A percentile compares a stretch with the other conserved stretches of the same genome.
These are phyloP conservation scores for Acanthamoeba lenticulata DNA, from an alignment of 208 protist species.

Conservation along the genomic window DNA sequence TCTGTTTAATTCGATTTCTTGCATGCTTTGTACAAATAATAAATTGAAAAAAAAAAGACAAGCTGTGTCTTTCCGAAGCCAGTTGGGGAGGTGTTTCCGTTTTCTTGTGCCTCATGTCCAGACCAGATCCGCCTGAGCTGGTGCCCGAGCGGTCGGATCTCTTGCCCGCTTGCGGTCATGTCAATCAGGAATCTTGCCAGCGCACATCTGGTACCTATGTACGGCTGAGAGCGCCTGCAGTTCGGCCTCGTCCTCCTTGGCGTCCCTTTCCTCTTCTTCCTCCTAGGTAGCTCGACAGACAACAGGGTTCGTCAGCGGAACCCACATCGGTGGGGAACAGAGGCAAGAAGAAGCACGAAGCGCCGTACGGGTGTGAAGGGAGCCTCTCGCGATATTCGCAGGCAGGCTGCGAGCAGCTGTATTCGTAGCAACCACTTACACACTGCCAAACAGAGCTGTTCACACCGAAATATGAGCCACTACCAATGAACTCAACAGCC, in stretches of 20 bases:
- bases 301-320: not conserved
- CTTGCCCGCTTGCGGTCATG: no score
- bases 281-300: not conserved
- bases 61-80: no score
- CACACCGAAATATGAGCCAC: no score
- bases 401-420: slow-evolving; percentile 39
- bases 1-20: no score
- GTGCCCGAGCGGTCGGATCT: no score
- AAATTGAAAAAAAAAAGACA: no score
- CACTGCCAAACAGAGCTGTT: slow-evolving; percentile 22
- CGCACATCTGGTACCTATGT: slow-evolving; percentile 54
- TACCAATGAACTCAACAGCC: no score
- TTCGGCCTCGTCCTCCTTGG: not conserved
- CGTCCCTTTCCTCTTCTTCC: not conserved
- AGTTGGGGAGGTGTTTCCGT: no score
- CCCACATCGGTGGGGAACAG: not conserved
- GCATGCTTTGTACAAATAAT: no score
- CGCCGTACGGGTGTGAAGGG: not conserved
- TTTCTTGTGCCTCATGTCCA: no score
- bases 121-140: no score
- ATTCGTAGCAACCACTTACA: slow-evolving; percentile 28
- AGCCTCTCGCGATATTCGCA: not conserved
- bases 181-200: slow-evolving; percentile 59
- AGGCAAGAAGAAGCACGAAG: no score
- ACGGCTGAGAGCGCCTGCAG: not conserved